A percentile compares a stretch with the other conserved stretches of the same genome.
Evolutionary conservation across 1,139 yeast species (phyloP).

Genomic region (Geotrichum histeridarum): DNA sequence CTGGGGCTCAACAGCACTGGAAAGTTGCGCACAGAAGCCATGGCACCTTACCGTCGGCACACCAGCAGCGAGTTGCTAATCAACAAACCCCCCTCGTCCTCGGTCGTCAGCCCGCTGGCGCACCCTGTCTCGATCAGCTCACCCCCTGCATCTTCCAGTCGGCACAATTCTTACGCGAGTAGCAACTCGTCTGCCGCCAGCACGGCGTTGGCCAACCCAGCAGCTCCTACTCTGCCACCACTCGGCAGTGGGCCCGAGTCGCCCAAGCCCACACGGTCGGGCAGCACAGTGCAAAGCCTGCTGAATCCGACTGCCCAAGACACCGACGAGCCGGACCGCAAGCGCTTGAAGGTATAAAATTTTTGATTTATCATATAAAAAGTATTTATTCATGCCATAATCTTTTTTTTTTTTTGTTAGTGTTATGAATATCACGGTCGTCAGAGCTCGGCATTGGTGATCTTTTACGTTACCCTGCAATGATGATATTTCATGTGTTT

Average conservation of each 20-base stretch:
- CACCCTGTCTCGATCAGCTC: neutral
- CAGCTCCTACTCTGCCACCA: neutral
- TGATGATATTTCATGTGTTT: neutral
- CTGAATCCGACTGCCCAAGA: slow-evolving; percentile 24
- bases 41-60: slow-evolving; percentile 20
- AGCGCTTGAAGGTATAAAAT: slow-evolving; percentile 4
- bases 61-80: slow-evolving; percentile 18
- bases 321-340: slow-evolving; percentile 14
- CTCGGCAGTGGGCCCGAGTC: slow-evolving; percentile 2
- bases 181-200: slow-evolving; percentile 14
- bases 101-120: neutral
- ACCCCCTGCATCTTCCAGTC: slow-evolving; percentile 5
- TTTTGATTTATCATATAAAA: no score
- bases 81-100: neutral
- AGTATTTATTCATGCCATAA: slow-evolving; percentile 3
- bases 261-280: neutral
- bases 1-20: neutral
- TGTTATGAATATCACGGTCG: neutral
- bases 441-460: neutral
- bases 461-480: neutral
- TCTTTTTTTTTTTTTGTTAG: neutral
- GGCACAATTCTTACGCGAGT: slow-evolving; percentile 20
- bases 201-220: neutral
- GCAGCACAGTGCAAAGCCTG: slow-evolving; percentile 25
- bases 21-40: slow-evolving; percentile 17